These are phyloP conservation scores for Fusarium decemcellulare DNA, from an alignment of 2,329 filamentous ascomycete genomes.

Conservation along the genomic window DNA sequence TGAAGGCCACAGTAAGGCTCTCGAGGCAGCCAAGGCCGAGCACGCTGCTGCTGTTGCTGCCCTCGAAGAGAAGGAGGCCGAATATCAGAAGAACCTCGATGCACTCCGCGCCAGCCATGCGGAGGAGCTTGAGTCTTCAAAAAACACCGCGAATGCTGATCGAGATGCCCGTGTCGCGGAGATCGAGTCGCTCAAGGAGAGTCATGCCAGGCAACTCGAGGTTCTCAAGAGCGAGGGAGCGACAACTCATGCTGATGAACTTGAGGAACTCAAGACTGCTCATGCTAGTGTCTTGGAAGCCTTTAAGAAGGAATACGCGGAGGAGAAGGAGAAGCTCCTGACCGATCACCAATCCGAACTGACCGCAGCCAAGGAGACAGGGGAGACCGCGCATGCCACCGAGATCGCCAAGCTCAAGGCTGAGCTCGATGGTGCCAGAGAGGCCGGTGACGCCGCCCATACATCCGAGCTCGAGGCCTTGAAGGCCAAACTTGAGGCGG, in stretches of 20 bases:
- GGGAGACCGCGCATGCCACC: constrained; percentile 45
- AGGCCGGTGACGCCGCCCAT: constrained; percentile 47
- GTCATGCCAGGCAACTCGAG: constrained; percentile 66
- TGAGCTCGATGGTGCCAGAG: constrained; percentile 51
- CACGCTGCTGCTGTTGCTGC: constrained; percentile 61
- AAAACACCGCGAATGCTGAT: constrained; percentile 65
- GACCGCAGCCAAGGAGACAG: constrained; percentile 48
- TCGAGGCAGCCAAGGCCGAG: constrained; percentile 60
- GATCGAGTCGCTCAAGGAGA: constrained; percentile 68
- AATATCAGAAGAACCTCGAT: constrained; percentile 68
- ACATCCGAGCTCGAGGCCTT: constrained; percentile 56
- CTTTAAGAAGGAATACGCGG: constrained; percentile 58
- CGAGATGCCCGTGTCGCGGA: constrained; percentile 64
- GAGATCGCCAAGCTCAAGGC: constrained; percentile 48
- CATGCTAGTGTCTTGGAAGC: constrained; percentile 60
- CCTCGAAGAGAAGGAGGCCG: constrained; percentile 65
- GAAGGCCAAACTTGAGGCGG: constrained; percentile 59
- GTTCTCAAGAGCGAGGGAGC: constrained; percentile 60
- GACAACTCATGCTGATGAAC: constrained; percentile 55
- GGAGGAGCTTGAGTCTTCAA: constrained; percentile 70
- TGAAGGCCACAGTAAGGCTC: constrained; percentile 57
- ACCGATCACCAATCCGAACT: constrained; percentile 52
- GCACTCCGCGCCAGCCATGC: constrained; percentile 70
- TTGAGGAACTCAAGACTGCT: constrained; percentile 59
- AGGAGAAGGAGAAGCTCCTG: constrained; percentile 54